phyloP scores from a whole-genome alignment of 768 basidiomycete genomes.

The Psilocybe azurescens region DNA sequence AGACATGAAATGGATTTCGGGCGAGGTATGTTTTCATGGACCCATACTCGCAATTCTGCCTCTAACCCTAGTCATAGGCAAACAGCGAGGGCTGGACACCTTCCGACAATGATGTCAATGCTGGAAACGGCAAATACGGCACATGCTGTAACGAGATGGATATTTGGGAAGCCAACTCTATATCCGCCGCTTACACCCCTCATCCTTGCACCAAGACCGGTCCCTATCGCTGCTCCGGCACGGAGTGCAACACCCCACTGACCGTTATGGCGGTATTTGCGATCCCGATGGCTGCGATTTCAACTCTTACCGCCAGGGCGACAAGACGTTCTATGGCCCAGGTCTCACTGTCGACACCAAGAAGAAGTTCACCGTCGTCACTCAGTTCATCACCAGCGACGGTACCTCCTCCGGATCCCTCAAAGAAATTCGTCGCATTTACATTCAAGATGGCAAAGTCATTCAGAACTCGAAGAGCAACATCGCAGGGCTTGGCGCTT shows the following conservation, averaged over 20 bases:
- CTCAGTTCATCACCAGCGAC: slow-evolving; percentile 26
- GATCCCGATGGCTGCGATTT: slow-evolving; percentile 29
- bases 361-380: slow-evolving; percentile 30
- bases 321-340: slow-evolving; percentile 25
- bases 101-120: slow-evolving; percentile 22
- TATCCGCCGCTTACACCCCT: slow-evolving; percentile 26
- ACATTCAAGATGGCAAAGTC: slow-evolving; percentile 25
- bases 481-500: slow-evolving; percentile 21
- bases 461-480: slow-evolving; percentile 25
- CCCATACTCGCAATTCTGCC: not conserved
- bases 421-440: slow-evolving; percentile 26
- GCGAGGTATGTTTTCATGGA: slow-evolving; percentile 10
- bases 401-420: slow-evolving; percentile 26
- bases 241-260: slow-evolving; percentile 15
- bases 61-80: slow-evolving; percentile 9
- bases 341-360: slow-evolving; percentile 27
- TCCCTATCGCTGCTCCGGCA: slow-evolving; percentile 23
- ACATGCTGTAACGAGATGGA: slow-evolving; percentile 31
- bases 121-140: slow-evolving; percentile 24
- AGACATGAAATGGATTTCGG: slow-evolving; percentile 27
- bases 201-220: slow-evolving; percentile 25
- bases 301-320: slow-evolving; percentile 28
- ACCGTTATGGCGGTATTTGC: slow-evolving; percentile 22
- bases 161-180: slow-evolving; percentile 30
- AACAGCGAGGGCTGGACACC: slow-evolving; percentile 25